These are phyloP conservation scores for Marasmius fiardii DNA, from an alignment of 1,284 basidiomycete species.

Conservation along the genomic window DNA sequence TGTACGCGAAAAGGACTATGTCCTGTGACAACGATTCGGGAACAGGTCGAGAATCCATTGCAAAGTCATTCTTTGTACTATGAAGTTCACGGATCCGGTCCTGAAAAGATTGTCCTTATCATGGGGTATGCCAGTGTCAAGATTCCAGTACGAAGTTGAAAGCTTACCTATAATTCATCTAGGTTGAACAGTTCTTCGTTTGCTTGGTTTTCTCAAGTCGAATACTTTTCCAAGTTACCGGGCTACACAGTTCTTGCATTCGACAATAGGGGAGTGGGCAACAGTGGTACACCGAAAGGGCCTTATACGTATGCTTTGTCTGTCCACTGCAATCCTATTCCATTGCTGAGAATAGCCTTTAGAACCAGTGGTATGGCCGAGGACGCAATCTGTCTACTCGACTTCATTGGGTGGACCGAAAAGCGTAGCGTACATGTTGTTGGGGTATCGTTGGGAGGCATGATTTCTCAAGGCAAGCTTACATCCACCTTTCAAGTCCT, in stretches of 20 bases:
- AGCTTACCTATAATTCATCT: too few relatives aligned
- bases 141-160: neutral
- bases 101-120: constrained; percentile 63
- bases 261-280: constrained; percentile 86
- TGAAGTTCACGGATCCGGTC: constrained; percentile 68
- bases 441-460: constrained; percentile 81
- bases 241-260: constrained; percentile 69
- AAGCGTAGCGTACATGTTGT: constrained; percentile 63
- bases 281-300: constrained; percentile 67
- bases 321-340: neutral
- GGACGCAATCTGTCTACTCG: constrained; percentile 67
- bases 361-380: constrained; percentile 80
- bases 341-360: constrained; percentile 23
- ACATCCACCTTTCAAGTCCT: neutral
- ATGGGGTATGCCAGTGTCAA: constrained; percentile 52
- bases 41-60: constrained; percentile 42
- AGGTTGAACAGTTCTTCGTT: constrained; percentile 62
- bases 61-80: constrained; percentile 75
- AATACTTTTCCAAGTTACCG: constrained; percentile 47
- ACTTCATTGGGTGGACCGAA: constrained; percentile 72
- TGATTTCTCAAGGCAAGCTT: constrained; percentile 72
- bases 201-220: constrained; percentile 60
- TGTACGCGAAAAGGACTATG: constrained; percentile 68
- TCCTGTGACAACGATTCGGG: constrained; percentile 56
- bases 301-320: constrained; percentile 52